Evolutionary conservation across 2,329 filamentous ascomycete genomes (phyloP).

Genomic region (Hymenoscyphus linearis): DNA sequence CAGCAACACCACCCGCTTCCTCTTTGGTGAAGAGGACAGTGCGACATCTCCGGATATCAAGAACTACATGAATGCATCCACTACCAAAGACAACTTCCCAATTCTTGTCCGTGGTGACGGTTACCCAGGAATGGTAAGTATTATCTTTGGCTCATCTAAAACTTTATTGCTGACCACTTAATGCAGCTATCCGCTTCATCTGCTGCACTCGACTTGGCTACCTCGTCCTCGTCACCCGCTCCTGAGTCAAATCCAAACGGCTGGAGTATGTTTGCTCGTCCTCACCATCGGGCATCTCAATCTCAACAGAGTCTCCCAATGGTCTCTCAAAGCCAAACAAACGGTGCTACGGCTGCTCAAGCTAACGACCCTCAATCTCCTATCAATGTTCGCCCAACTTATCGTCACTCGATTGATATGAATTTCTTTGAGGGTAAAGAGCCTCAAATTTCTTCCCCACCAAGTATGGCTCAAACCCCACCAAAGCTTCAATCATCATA

Average conservation of each 20-base stretch:
- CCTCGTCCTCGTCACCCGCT: conserved; percentile 53
- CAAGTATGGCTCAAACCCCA: conserved; percentile 52
- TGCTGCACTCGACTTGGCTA: conserved; percentile 72
- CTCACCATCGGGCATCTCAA: conserved; percentile 25
- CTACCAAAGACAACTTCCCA: conserved; percentile 79
- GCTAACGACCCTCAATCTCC: conserved; percentile 38
- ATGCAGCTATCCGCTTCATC: conserved; percentile 73
- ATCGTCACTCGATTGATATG: conserved; percentile 55
- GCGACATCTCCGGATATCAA: conserved; percentile 50
- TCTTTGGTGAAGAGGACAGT: conserved; percentile 75
- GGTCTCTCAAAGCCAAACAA: conserved; percentile 23
- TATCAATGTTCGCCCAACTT: conserved; percentile 43
- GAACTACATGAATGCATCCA: conserved; percentile 65
- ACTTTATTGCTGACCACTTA: conserved; percentile 35
- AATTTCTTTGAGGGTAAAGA: conserved; percentile 38
- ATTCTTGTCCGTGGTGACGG: conserved; percentile 67
- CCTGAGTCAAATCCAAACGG: conserved; percentile 43
- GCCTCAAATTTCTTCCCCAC: conserved; percentile 35
- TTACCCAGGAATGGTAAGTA: conserved; percentile 30
- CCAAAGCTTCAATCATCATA: conserved; percentile 82
- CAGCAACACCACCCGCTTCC: conserved; percentile 78
- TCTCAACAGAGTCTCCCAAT: conserved; percentile 44
- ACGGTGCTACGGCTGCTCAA: conserved; percentile 34
- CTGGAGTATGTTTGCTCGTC: conserved; percentile 30
- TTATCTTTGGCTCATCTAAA: conserved; percentile 5